phyloP scores from a whole-genome alignment of 78 protist genomes.

The Chrysochromulina tobinii region DNA sequence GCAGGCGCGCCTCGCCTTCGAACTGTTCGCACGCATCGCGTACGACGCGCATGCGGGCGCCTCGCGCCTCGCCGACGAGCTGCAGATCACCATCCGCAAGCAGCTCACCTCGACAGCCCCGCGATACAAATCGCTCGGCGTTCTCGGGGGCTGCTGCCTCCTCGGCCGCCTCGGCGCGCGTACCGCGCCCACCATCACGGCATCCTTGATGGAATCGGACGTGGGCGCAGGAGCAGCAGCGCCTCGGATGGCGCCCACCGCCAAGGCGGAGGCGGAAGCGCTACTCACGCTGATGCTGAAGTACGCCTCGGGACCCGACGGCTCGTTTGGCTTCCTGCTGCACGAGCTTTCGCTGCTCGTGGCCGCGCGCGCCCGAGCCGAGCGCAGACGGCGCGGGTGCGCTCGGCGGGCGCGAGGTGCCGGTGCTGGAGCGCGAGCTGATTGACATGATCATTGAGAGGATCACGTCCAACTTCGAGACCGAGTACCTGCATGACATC shows the following conservation, averaged over 20 bases:
- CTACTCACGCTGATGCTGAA: background rate
- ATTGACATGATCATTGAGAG: background rate
- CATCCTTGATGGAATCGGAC: too few relatives aligned
- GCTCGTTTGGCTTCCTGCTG: background rate
- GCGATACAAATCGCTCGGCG: background rate
- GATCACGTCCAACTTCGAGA: background rate
- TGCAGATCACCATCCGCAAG: conserved; percentile 5
- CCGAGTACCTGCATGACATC: background rate
- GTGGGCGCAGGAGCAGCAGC: too few relatives aligned
- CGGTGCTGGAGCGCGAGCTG: background rate
- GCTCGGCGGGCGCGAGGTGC: too few relatives aligned
- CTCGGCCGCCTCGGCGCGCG: background rate
- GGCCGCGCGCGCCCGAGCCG: background rate
- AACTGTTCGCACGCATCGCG: background rate
- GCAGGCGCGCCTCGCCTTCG: conserved; percentile 16
- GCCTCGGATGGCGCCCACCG: too few relatives aligned
- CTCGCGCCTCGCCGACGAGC: background rate
- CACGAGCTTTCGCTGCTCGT: conserved; percentile 7
- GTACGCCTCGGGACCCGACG: background rate
- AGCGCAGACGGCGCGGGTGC: too few relatives aligned
- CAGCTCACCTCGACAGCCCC: background rate
- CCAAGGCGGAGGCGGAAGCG: background rate
- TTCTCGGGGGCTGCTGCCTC: background rate
- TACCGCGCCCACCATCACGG: background rate
- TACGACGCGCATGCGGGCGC: background rate